Conservation (phyloP, 768 basidiomycete species). For the Suillus subaureus region DNA sequence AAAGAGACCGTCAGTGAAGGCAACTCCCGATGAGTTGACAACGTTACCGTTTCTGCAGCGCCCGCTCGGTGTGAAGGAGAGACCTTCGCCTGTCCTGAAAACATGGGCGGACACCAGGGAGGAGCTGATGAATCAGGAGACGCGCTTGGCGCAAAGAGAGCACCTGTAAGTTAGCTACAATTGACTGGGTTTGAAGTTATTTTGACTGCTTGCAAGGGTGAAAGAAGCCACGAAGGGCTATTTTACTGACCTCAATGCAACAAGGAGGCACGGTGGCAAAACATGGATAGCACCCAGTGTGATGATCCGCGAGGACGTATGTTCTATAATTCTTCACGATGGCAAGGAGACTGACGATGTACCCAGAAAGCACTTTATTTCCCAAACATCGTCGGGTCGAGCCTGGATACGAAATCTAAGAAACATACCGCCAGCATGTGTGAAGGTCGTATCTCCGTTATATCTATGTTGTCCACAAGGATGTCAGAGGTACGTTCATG, state of each 20-base stretch:
- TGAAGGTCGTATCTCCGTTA: conserved; percentile 72
- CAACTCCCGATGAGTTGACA: conserved; percentile 13
- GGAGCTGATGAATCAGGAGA: conserved; percentile 72
- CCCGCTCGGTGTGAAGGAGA: conserved; percentile 76
- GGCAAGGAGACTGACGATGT: not conserved
- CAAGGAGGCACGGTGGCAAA: conserved; percentile 85
- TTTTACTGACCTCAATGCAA: conserved; percentile 84
- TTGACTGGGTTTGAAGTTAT: not conserved
- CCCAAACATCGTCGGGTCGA: conserved; percentile 80
- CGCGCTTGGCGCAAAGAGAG: conserved; percentile 67
- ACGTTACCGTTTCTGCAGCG: conserved; percentile 48
- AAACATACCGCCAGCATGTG: conserved; percentile 81
- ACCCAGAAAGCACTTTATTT: conserved; percentile 88
- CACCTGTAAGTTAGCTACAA: conserved; percentile 45
- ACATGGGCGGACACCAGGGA: conserved; percentile 64
- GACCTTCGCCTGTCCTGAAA: conserved; percentile 61
- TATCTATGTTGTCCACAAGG: conserved; percentile 82
- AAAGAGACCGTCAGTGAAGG: not conserved
- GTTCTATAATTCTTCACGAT: conserved; percentile 30
- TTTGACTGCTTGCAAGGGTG: conserved; percentile 41
- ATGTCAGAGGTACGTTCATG: conserved; percentile 75
- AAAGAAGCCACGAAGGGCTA: conserved; percentile 78
- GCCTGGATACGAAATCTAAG: conserved; percentile 53
- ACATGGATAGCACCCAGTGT: conserved; percentile 91
- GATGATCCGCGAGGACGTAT: conserved; percentile 87